Evolutionary conservation across 1,284 basidiomycete genomes (phyloP), one percentile per base, ranked within the genome.

Genomic region (Sanghuangporus sanghuang): DNA sequence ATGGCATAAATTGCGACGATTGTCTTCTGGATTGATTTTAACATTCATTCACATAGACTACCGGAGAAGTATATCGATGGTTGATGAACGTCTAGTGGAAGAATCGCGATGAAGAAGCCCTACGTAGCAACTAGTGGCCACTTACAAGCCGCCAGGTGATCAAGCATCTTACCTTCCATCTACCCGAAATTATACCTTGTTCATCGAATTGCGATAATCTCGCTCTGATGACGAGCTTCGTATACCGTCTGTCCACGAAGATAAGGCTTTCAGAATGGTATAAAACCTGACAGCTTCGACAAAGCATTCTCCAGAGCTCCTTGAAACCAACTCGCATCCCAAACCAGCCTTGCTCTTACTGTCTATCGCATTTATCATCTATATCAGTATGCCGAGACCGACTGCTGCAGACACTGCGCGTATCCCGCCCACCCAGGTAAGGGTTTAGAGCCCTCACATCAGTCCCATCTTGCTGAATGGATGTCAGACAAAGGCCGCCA

Each of bases 361-460:
- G 21, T 7, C 56, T 57, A n/a, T 42, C 39, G 18, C 56, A 38
- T 36, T 40, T 18, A 32, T 21, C 35, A 5, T 9, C 11, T 40
- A 23, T 21, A 40, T 40, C n/a, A 57, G 14, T 21, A 44, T 39
- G 38, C 12, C 56, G 27, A n/a, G 23, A 21, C 70, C 66, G 57
- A 68, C 68, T 56, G 55, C 61, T 38, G 46, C 69, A 36, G 73
- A 71, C 58, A 69, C 73, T 14, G 58, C 73, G n/a, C 72, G 73
- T 55, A 71, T 74, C 62, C 72, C 72, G 70, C 70, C 73, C 14
- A 66, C 71, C 40, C 73, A 74, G 71, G 73, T 75, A 60, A 57
- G 69, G 52, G 7, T 50, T 6, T 36, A 11, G 11, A 32, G 35
- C 16, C 12, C 32, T 14, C 48, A 21, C 18, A 32, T n/a, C 57